phyloP scores from a whole-genome alignment of 306 rosid species.

The Betula pendula region DNA sequence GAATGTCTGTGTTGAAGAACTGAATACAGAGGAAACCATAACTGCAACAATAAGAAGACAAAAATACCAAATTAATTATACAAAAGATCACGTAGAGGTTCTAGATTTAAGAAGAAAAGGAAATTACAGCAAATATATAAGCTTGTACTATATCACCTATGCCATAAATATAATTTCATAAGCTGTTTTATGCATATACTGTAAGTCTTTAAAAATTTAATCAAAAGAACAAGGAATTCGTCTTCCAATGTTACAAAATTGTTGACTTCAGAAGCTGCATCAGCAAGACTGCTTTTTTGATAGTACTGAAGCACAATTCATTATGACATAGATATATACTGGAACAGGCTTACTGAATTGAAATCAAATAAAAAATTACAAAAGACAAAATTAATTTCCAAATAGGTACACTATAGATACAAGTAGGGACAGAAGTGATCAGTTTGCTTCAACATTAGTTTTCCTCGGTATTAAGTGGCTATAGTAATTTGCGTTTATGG shows the following conservation, averaged over 20 bases:
- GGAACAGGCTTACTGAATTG: neutral
- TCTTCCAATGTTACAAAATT: neutral
- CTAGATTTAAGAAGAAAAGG: constrained; percentile 12
- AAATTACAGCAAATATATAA: neutral
- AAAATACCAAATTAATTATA: constrained; percentile 24
- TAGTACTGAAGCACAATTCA: neutral
- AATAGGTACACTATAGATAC: neutral
- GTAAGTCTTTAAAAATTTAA: neutral
- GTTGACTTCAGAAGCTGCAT: neutral
- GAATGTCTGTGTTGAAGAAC: constrained; percentile 44
- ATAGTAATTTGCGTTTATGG: neutral
- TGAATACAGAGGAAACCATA: constrained; percentile 88
- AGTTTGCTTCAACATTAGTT: neutral
- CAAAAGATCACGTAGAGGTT: neutral
- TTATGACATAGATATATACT: neutral
- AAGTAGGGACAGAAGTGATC: neutral
- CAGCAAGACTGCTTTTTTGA: neutral
- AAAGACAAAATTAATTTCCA: neutral
- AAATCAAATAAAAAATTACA: no score
- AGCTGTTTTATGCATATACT: neutral
- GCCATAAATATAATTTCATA: neutral
- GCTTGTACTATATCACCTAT: neutral
- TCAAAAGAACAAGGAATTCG: no score
- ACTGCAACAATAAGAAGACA: constrained; percentile 48
- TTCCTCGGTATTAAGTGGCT: neutral